phyloP scores from a whole-genome alignment of 2,329 filamentous ascomycete genomes.

The Celoporthe dispersa region DNA sequence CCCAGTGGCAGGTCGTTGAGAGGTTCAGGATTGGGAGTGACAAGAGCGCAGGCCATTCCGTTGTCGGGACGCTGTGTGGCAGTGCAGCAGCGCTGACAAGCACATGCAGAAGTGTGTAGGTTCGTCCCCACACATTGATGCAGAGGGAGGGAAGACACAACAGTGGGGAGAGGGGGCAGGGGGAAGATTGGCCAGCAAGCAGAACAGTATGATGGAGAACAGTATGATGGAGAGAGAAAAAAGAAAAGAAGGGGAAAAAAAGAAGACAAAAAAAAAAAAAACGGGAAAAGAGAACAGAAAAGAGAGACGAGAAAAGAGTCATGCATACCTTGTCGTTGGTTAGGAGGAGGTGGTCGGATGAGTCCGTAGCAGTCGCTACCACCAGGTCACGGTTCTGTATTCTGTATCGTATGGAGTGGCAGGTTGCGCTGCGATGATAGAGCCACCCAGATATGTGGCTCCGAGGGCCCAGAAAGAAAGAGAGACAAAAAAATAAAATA shows the following conservation, averaged over 20 bases:
- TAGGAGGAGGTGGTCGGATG: background rate
- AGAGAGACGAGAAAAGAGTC: background rate
- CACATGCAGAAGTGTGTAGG: background rate
- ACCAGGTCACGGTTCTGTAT: background rate
- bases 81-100: slow-evolving; percentile 7
- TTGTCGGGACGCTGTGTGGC: background rate
- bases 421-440: background rate
- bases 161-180: background rate
- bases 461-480: background rate
- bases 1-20: too few species aligned
- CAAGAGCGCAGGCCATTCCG: background rate
- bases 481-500: too few species aligned
- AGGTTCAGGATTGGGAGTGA: background rate
- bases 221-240: background rate
- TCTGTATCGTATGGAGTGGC: background rate
- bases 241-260: too few species aligned
- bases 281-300: background rate
- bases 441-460: background rate
- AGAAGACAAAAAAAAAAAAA: too few species aligned
- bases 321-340: background rate
- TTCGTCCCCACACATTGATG: background rate
- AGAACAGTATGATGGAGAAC: background rate
- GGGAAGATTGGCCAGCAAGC: background rate
- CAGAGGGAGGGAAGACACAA: background rate
- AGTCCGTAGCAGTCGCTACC: background rate